Base-by-base conservation (phyloP, 1,139 yeast species). In the Geotrichum histeridarum region DNA sequence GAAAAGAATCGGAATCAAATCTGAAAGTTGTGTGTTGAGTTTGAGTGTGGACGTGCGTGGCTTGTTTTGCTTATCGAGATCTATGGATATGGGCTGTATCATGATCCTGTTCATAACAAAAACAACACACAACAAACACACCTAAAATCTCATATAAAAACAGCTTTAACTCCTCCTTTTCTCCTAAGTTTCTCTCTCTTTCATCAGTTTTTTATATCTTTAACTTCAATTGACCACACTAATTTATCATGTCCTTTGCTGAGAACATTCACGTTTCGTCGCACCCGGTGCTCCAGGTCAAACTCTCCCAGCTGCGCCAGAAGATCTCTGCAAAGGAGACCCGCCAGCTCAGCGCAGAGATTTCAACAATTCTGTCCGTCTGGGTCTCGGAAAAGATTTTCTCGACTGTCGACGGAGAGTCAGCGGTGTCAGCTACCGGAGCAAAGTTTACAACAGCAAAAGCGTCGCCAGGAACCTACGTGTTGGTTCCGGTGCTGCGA, bases 401-500 rank as follows among this genome's bases (percentile, higher is more conserved):
- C 45, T 31, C 39, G 15, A 15, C 54, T 14, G 22, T 15, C 12
- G 47, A 43, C 12, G 33, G 53, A 8, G 35, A 42, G 4, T 27
- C 17, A 12, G 62, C 54, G 8, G 42, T 48, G 4, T 60, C 69
- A 1, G 64, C 67, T 7, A 54, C 66, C 22, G 66, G 66, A 18
- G 59, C 54, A 18, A 46, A 52, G 14, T 67, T 52, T 48, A 50
- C 56, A 9, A 42, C 58, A 22, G 43, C 56, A 14, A 41, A 42
- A 18, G 50, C 56, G 31, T 44, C 56, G 15, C 70, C 71, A 11
- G 51, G 51, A 4, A 56, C 63, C 48, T 62, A 65, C 50, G 67
- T 59, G 17, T 52, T 70, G 47, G 62, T 68, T 14, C 73, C 73
- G 2, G 60, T 70, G 14, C 62, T 70, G 39, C 61, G 73, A 27